Evolutionary conservation across 1,284 basidiomycete species (phyloP).

Genomic region (Melampsora americana): DNA sequence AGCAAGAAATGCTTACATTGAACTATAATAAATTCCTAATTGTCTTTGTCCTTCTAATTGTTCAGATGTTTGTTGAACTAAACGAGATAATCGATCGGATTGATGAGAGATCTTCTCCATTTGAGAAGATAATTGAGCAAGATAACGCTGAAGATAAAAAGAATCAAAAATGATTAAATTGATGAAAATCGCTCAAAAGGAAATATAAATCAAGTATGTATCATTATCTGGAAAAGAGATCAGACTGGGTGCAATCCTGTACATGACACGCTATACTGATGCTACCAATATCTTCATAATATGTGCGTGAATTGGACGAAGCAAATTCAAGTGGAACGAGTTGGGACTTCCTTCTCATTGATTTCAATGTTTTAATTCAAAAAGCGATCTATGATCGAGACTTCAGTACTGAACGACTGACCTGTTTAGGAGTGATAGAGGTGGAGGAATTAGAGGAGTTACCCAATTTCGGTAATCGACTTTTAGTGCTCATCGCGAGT

Average conservation of each 20-base stretch:
- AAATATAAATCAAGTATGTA: neutral
- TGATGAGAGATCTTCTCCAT: constrained; percentile 7
- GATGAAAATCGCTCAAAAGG: neutral
- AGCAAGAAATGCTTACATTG: neutral
- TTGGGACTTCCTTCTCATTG: neutral
- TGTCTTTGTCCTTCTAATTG: constrained; percentile 7
- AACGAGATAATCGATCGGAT: neutral
- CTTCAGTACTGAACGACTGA: neutral
- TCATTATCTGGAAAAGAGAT: neutral
- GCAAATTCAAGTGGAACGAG: neutral
- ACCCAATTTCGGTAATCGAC: neutral
- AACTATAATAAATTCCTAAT: constrained; percentile 9
- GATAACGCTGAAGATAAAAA: neutral
- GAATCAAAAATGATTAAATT: neutral
- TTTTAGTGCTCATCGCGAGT: neutral
- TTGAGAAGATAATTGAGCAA: constrained; percentile 5
- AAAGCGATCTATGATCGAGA: neutral
- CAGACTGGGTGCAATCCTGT: neutral
- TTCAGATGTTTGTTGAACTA: constrained; percentile 1
- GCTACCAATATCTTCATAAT: neutral
- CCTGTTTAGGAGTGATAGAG: neutral
- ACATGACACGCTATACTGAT: no score
- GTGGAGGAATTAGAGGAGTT: neutral
- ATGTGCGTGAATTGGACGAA: no score
- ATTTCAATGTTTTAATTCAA: neutral